Conservation (phyloP, 495 filamentous ascomycete species). For the Xylaria scruposa region DNA sequence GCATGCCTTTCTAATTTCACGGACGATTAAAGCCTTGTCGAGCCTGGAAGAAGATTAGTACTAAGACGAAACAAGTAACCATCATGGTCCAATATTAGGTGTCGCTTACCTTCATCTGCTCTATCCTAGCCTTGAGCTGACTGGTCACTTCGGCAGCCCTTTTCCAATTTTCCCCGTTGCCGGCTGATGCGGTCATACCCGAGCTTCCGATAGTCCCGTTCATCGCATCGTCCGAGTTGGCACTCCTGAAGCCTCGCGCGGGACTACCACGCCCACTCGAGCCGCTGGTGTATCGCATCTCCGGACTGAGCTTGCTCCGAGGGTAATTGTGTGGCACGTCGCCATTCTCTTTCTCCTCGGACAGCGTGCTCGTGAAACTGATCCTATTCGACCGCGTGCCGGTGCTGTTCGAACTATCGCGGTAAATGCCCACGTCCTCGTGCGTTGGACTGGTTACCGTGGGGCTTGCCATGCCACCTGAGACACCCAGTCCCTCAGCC, state of each 20-base stretch:
- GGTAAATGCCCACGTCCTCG: conserved; percentile 61
- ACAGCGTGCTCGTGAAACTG: conserved; percentile 75
- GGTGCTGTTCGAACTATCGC: conserved; percentile 53
- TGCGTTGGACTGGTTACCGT: conserved; percentile 53
- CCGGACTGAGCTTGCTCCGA: conserved; percentile 62
- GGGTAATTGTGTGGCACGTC: conserved; percentile 48
- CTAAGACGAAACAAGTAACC: conserved; percentile 15
- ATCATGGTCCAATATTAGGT: background rate
- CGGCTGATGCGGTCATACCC: conserved; percentile 44
- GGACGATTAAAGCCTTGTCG: conserved; percentile 45
- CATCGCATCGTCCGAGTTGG: conserved; percentile 35
- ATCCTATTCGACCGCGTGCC: conserved; percentile 33
- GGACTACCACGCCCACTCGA: conserved; percentile 66
- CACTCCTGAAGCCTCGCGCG: conserved; percentile 48
- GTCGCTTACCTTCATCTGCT: conserved; percentile 67
- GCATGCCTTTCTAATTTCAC: conserved; percentile 23
- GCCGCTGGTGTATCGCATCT: conserved; percentile 54
- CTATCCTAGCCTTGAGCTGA: conserved; percentile 94
- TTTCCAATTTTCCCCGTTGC: conserved; percentile 89
- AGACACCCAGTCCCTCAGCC: conserved; percentile 55
- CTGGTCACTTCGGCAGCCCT: conserved; percentile 98
- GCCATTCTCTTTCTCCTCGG: conserved; percentile 83
- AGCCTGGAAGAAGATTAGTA: conserved; percentile 32
- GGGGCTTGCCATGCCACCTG: conserved; percentile 50
- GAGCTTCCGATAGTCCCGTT: conserved; percentile 43